Percentiles rank a stretch among this genome's conserved stretches.
Evolutionary conservation across 768 basidiomycete genomes (phyloP).

Genomic region (Phlebiopsis flavidoalba): DNA sequence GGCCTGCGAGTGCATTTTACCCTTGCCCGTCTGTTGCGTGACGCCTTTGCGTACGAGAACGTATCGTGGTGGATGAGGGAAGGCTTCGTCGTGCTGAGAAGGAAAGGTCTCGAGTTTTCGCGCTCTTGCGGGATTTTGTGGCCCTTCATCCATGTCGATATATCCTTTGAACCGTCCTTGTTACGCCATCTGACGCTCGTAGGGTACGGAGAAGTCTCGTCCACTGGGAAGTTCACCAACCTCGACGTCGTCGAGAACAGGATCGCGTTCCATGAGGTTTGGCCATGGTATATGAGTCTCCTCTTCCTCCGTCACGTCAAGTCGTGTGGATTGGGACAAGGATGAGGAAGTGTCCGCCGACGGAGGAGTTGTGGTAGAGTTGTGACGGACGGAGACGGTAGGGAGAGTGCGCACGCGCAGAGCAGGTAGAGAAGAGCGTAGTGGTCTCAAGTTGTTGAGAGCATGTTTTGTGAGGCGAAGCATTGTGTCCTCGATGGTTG

Average conservation of each 20-base stretch:
- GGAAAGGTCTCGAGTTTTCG: neutral
- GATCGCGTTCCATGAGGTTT: slow-evolving; percentile 58
- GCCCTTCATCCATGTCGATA: slow-evolving; percentile 5
- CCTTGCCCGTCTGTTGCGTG: slow-evolving; percentile 90
- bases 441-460: neutral
- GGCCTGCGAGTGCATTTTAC: slow-evolving; percentile 67
- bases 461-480: slow-evolving; percentile 1
- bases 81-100: neutral
- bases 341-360: slow-evolving; percentile 2
- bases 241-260: slow-evolving; percentile 58
- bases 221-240: slow-evolving; percentile 48
- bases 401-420: neutral
- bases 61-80: slow-evolving; percentile 30
- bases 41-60: slow-evolving; percentile 41
- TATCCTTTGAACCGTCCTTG: slow-evolving; percentile 25
- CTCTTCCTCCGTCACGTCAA: neutral
- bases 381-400: neutral
- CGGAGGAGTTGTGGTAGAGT: neutral
- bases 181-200: slow-evolving; percentile 67
- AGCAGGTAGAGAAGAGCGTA: neutral
- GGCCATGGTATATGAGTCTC: slow-evolving; percentile 31
- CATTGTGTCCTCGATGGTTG: neutral
- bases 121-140: neutral
- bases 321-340: too few relatives aligned
- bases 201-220: slow-evolving; percentile 44